These are phyloP conservation scores for Cercospora sp. DNA, from an alignment of 2,329 filamentous ascomycete species.

Conservation along the genomic window DNA sequence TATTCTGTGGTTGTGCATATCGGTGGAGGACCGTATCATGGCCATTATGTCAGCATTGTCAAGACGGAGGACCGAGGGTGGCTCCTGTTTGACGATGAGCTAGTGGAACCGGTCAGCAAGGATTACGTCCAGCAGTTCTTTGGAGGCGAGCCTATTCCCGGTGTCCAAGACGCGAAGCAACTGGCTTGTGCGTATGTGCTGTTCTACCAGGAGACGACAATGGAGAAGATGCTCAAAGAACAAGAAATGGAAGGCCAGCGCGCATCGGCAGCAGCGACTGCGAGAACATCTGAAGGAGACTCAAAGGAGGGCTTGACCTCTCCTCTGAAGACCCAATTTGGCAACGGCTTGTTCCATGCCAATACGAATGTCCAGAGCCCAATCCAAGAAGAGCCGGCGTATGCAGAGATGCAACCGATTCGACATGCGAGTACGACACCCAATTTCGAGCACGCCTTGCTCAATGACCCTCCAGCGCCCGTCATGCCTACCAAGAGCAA, in stretches of 20 bases:
- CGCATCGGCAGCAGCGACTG: constrained; percentile 50
- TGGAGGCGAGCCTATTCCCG: constrained; percentile 66
- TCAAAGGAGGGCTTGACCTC: constrained; percentile 29
- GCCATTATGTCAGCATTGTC: constrained; percentile 96
- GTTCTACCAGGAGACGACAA: constrained; percentile 90
- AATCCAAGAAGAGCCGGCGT: constrained; percentile 13
- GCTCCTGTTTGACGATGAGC: constrained; percentile 96
- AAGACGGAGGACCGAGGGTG: constrained; percentile 96
- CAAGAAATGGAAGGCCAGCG: constrained; percentile 73
- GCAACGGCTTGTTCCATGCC: constrained; percentile 36
- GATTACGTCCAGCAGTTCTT: constrained; percentile 97
- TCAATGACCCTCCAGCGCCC: constrained; percentile 48
- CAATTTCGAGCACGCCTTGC: constrained; percentile 29
- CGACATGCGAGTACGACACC: constrained; percentile 69
- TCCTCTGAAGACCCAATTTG: constrained; percentile 28
- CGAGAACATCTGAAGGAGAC: constrained; percentile 41
- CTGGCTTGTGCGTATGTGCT: constrained; percentile 94
- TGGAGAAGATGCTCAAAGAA: constrained; percentile 70
- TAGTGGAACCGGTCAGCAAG: constrained; percentile 97
- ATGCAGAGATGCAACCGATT: constrained; percentile 55
- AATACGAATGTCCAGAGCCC: constrained; percentile 26
- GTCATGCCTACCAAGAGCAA: constrained; percentile 60
- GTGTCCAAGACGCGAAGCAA: constrained; percentile 52
- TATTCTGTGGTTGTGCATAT: constrained; percentile 98
- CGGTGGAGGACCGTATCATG: constrained; percentile 92